A percentile compares a stretch with the other conserved stretches of the same genome.
Conservation (phyloP, 176 grass and related monocot species). For the Hsuehochloa calcarea region DNA sequence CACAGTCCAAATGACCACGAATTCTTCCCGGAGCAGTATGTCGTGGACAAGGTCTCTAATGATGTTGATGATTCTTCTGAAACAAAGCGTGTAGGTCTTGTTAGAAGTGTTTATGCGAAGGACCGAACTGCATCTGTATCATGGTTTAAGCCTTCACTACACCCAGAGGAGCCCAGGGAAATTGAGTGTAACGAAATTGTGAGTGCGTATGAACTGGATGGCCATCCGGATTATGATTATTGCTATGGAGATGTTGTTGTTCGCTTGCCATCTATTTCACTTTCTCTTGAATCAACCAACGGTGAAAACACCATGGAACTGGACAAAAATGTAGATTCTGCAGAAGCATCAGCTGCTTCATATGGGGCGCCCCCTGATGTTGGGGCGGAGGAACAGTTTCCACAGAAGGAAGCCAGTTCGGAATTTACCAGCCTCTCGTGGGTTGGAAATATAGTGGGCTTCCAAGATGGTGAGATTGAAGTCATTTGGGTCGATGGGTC, state of each 20-base stretch:
- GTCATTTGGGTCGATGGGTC: constrained; percentile 81
- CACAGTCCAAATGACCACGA: constrained; percentile 87
- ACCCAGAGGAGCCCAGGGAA: constrained; percentile 47
- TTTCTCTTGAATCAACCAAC: constrained; percentile 42
- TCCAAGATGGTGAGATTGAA: constrained; percentile 80
- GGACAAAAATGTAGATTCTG: constrained; percentile 42
- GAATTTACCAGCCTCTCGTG: constrained; percentile 63
- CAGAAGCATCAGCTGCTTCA: constrained; percentile 37
- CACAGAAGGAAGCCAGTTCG: constrained; percentile 38
- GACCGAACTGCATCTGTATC: constrained; percentile 72
- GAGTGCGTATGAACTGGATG: constrained; percentile 92
- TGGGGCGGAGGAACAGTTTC: constrained; percentile 40
- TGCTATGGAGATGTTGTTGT: constrained; percentile 89
- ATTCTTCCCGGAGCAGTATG: constrained; percentile 91
- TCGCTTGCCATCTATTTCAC: constrained; percentile 71
- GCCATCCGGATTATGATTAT: constrained; percentile 98
- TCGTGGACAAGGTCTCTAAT: constrained; percentile 70
- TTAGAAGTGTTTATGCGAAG: constrained; percentile 75
- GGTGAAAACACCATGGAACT: constrained; percentile 38
- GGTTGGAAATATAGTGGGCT: constrained; percentile 80
- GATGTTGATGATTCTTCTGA: constrained; percentile 68
- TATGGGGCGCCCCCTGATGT: constrained; percentile 17
- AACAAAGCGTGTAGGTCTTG: constrained; percentile 62
- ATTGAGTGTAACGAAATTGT: constrained; percentile 71
- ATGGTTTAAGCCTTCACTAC: constrained; percentile 72